Percentiles rank a stretch among this genome's conserved stretches.
Evolutionary conservation across 768 basidiomycete species (phyloP).

Genomic region (Cystofilobasidium bisporidii): DNA sequence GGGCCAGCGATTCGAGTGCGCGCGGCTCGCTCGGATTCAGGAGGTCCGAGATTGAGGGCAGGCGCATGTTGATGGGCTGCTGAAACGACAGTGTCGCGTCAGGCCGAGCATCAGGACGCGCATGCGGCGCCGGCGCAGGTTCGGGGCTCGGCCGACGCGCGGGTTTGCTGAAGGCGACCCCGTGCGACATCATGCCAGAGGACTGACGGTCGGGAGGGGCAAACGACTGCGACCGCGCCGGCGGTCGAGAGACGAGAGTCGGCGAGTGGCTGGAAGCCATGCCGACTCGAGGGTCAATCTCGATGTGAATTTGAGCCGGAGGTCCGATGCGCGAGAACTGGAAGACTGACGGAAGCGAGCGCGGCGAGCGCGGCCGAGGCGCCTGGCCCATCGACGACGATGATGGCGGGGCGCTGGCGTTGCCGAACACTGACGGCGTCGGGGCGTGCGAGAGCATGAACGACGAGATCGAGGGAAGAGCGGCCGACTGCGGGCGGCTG

Average conservation of each 20-base stretch:
- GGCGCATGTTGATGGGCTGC: background rate
- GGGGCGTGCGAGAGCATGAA: conserved; percentile 3
- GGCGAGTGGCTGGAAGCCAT: background rate
- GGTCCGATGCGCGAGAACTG: background rate
- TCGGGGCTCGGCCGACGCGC: no score
- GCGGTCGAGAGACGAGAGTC: no score
- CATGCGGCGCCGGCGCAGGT: no score
- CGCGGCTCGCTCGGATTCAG: background rate
- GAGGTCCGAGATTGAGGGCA: background rate
- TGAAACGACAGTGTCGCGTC: no score
- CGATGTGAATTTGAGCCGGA: background rate
- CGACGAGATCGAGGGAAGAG: background rate
- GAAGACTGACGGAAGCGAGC: background rate
- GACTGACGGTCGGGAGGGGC: no score
- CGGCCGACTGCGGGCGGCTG: background rate
- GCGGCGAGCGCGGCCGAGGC: background rate
- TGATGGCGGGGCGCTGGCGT: no score
- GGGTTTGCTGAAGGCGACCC: no score
- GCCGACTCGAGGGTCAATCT: background rate
- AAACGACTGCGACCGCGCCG: no score
- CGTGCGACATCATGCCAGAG: no score
- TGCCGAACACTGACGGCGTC: no score
- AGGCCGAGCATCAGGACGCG: no score
- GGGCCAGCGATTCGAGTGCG: background rate
- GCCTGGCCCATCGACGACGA: background rate